Percentiles rank a stretch among this genome's conserved stretches.
These are phyloP conservation scores for Glycine soja DNA, from an alignment of 306 rosid genomes.

Conservation along the genomic window DNA sequence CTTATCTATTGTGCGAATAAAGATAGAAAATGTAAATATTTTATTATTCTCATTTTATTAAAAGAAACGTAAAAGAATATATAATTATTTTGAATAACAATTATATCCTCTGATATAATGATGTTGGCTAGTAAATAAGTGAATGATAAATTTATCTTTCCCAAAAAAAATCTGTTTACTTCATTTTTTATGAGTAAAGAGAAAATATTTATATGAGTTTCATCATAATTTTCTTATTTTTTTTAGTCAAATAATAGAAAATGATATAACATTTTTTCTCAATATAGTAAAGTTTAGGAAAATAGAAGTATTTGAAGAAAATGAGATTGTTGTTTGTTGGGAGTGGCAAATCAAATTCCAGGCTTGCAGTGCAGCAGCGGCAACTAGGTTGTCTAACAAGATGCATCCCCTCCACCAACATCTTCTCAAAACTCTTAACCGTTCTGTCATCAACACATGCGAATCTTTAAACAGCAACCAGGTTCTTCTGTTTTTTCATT, in stretches of 20 bases:
- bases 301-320: background rate
- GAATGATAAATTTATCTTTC: no score
- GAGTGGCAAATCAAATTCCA: background rate
- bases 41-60: no score
- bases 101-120: no score
- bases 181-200: background rate
- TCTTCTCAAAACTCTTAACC: slow-evolving; percentile 34
- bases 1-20: no score
- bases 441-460: background rate
- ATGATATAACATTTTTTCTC: background rate
- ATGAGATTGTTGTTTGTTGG: no score
- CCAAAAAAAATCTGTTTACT: no score
- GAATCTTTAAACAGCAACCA: slow-evolving; percentile 37
- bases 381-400: no score
- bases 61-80: no score
- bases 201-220: background rate
- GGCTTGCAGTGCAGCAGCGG: slow-evolving; percentile 14
- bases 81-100: no score
- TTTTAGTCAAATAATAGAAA: background rate
- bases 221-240: background rate
- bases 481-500: background rate
- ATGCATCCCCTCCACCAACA: no score
- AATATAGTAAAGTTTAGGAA: background rate
- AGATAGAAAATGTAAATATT: no score
- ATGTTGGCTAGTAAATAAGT: no score